Percentiles rank a stretch among this genome's conserved stretches.
phyloP scores from a whole-genome alignment of 148 eudicot genomes.

The Cornus florida region DNA sequence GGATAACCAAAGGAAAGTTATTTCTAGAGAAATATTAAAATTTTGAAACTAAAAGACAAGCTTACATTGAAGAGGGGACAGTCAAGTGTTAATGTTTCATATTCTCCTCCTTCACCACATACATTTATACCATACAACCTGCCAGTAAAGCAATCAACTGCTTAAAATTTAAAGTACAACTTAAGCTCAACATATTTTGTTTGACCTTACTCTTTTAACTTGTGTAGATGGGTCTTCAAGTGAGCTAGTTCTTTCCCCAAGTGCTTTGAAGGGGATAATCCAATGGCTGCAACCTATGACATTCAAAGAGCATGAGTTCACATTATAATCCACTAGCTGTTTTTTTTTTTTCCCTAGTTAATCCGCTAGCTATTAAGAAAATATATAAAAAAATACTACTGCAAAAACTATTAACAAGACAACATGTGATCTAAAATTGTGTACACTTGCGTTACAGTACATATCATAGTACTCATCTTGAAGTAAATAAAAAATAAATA shows the following conservation, averaged over 20 bases:
- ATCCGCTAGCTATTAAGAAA: background rate
- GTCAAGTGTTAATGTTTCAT: constrained; percentile 92
- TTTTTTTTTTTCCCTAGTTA: background rate
- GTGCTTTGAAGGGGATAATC: constrained; percentile 85
- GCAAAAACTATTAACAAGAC: background rate
- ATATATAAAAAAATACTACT: background rate
- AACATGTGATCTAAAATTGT: background rate
- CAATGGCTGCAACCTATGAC: constrained; percentile 90
- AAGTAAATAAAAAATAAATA: background rate
- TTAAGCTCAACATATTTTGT: background rate
- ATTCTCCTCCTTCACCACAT: constrained; percentile 99
- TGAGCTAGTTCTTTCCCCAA: constrained; percentile 76
- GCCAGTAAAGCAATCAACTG: constrained; percentile 14
- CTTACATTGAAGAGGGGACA: constrained; percentile 92
- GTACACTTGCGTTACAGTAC: background rate
- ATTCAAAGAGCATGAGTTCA: background rate
- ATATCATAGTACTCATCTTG: background rate
- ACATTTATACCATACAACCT: constrained; percentile 94
- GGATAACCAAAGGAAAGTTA: constrained; percentile 3
- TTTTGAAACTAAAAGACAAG: background rate
- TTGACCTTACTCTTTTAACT: constrained; percentile 65
- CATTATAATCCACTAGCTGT: constrained; percentile 3
- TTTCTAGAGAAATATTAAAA: constrained; percentile 2
- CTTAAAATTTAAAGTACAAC: background rate
- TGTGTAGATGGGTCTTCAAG: constrained; percentile 65